A percentile compares a stretch with the other conserved stretches of the same genome.
phyloP scores from a whole-genome alignment of 2,329 filamentous ascomycete species.

The Aspergillus alliaceus region DNA sequence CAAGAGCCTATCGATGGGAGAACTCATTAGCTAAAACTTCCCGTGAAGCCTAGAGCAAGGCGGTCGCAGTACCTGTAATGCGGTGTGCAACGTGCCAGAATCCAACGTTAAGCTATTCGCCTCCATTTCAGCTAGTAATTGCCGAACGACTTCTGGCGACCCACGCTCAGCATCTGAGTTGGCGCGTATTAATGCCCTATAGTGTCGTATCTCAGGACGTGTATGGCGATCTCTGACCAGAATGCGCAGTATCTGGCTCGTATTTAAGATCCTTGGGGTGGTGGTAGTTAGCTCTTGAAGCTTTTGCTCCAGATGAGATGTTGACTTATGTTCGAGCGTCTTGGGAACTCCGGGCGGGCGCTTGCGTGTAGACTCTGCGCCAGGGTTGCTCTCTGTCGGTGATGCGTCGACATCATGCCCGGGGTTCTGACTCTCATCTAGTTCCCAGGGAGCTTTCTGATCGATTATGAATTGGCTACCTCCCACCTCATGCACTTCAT shows the following conservation, averaged over 20 bases:
- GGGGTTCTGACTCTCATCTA: not conserved
- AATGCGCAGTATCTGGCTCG: constrained; percentile 35
- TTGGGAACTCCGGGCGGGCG: constrained; percentile 16
- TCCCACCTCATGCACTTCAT: not conserved
- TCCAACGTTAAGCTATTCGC: constrained; percentile 62
- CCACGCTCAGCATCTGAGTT: constrained; percentile 66
- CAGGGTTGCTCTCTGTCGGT: not conserved
- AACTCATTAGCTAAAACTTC: not conserved
- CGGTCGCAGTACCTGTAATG: constrained; percentile 58
- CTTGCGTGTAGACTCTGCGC: not conserved
- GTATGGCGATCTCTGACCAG: constrained; percentile 40
- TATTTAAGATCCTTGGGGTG: constrained; percentile 24
- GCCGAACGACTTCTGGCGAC: constrained; percentile 62
- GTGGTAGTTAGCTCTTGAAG: constrained; percentile 27
- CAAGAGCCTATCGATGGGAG: constrained; percentile 56
- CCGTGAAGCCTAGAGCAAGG: not conserved
- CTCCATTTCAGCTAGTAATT: constrained; percentile 73
- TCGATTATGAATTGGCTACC: not conserved
- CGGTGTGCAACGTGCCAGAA: constrained; percentile 67
- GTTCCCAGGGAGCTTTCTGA: not conserved
- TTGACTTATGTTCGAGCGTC: constrained; percentile 17
- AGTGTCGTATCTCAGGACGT: constrained; percentile 48
- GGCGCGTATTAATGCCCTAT: constrained; percentile 71
- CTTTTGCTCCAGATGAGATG: constrained; percentile 27
- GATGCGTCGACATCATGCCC: not conserved